These are phyloP conservation scores for Mucor lusitanicus DNA, from an alignment of 371 early-diverging fungal genomes.

Conservation along the genomic window DNA sequence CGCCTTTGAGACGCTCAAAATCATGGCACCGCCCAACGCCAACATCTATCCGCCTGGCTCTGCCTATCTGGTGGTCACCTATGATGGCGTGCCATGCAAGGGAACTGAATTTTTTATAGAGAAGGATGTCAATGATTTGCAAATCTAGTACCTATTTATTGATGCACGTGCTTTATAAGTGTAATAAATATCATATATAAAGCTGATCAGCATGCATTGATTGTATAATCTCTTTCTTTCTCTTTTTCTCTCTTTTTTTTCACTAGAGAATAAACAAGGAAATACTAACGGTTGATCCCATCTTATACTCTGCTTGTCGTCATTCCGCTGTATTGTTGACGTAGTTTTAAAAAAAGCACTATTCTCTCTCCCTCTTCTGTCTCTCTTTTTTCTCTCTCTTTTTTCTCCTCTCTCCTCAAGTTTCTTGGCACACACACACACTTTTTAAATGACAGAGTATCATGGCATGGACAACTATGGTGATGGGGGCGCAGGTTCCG, in stretches of 20 bases:
- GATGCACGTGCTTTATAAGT: background rate
- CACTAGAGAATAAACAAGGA: too few relatives aligned
- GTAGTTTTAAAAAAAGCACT: slow-evolving; percentile 2
- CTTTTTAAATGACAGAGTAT: background rate
- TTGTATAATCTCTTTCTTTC: background rate
- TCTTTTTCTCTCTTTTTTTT: background rate
- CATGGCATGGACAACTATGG: slow-evolving; percentile 26
- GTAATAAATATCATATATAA: too few relatives aligned
- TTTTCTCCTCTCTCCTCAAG: background rate
- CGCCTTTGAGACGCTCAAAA: slow-evolving; percentile 29
- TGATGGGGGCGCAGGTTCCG: slow-evolving; percentile 61
- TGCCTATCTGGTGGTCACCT: slow-evolving; percentile 54
- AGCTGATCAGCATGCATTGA: too few relatives aligned
- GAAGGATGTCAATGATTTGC: slow-evolving; percentile 15
- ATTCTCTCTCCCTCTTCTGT: background rate
- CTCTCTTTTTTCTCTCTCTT: background rate
- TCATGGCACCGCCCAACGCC: slow-evolving; percentile 57
- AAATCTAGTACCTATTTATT: slow-evolving; percentile 1
- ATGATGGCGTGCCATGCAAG: slow-evolving; percentile 58
- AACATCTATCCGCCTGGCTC: slow-evolving; percentile 64
- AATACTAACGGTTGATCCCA: too few relatives aligned
- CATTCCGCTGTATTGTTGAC: slow-evolving; percentile 9
- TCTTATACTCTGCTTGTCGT: background rate
- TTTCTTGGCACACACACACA: background rate
- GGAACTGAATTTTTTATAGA: slow-evolving; percentile 39